These are phyloP conservation scores for Aspergillus novofumigatus DNA, from an alignment of 2,329 filamentous ascomycete genomes.

Conservation along the genomic window DNA sequence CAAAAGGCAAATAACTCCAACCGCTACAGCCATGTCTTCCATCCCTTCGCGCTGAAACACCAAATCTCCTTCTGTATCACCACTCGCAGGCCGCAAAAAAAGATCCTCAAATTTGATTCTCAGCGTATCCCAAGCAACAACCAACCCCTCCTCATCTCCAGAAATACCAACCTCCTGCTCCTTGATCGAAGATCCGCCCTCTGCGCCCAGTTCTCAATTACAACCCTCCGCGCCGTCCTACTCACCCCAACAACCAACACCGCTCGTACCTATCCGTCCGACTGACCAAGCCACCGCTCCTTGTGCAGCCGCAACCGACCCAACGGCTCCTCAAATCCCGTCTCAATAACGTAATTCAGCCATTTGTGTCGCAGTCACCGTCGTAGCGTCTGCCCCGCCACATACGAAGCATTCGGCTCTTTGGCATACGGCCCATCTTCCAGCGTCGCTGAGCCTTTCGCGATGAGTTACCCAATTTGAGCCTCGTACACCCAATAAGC, in stretches of 20 bases:
- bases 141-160: neutral
- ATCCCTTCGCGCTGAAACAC: neutral
- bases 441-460: neutral
- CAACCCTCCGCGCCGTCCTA: neutral
- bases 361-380: neutral
- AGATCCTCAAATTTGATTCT: too few species aligned
- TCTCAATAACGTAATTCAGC: neutral
- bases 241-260: neutral
- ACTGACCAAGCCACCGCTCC: neutral
- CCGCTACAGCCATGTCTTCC: neutral
- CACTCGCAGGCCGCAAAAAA: neutral
- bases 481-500: neutral
- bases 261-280: neutral
- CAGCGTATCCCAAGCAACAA: neutral
- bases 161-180: neutral
- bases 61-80: neutral
- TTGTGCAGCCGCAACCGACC: neutral
- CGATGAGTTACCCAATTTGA: neutral
- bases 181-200: neutral
- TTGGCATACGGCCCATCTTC: neutral
- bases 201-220: neutral
- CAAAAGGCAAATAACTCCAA: neutral
- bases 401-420: neutral
- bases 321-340: neutral
- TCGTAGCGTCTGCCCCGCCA: too few species aligned